These are phyloP conservation scores for Elsinoe perseae DNA, from an alignment of 2,329 filamentous ascomycete genomes.

Conservation along the genomic window DNA sequence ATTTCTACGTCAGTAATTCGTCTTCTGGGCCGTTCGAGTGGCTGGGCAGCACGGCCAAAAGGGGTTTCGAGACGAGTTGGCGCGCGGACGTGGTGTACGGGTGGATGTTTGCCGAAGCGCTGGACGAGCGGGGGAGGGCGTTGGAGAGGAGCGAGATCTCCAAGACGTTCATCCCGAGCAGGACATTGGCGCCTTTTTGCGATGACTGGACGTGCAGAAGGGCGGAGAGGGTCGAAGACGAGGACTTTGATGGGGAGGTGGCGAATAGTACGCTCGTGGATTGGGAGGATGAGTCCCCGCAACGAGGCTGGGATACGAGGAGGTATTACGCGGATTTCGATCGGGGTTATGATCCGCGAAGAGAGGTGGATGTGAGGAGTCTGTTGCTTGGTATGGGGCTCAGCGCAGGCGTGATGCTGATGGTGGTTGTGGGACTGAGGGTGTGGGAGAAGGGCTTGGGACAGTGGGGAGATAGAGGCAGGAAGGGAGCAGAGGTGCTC, in stretches of 20 bases:
- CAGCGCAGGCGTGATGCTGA: background rate
- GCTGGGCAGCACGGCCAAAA: conserved; percentile 34
- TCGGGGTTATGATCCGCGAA: background rate
- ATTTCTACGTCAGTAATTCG: conserved; percentile 40
- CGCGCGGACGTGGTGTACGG: conserved; percentile 21
- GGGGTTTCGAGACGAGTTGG: conserved; percentile 39
- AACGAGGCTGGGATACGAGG: conserved; percentile 29
- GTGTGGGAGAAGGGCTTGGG: background rate
- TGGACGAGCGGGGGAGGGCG: conserved; percentile 26
- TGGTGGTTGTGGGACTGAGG: background rate
- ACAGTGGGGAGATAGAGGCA: background rate
- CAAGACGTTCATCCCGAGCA: conserved; percentile 33
- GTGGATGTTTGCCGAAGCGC: conserved; percentile 30
- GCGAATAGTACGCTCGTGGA: conserved; percentile 16
- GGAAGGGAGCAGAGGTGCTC: background rate
- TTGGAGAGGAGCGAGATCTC: conserved; percentile 29
- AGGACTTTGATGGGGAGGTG: conserved; percentile 23
- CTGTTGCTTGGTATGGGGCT: conserved; percentile 7
- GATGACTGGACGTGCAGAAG: conserved; percentile 28
- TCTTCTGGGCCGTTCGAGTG: conserved; percentile 31
- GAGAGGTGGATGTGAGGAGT: conserved; percentile 4
- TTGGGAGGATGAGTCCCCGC: conserved; percentile 24
- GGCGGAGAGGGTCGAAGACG: conserved; percentile 22
- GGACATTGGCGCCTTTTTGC: conserved; percentile 26
- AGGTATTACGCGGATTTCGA: conserved; percentile 26